Base-by-base conservation (phyloP, 805 yeast species). In the Candida jianshihensis region DNA sequence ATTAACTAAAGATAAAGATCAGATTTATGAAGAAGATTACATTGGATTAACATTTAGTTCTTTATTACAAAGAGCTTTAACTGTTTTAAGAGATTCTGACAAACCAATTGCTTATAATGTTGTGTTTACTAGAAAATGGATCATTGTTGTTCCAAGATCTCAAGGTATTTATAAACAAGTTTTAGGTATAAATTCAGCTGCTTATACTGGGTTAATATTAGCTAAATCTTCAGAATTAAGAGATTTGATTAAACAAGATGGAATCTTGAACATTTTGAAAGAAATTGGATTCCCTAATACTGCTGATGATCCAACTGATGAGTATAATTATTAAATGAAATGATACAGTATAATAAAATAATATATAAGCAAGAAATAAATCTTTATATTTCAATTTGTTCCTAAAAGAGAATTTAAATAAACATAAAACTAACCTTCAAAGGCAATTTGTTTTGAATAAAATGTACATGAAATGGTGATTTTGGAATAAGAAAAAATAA, bases 61-160 rank as follows among this genome's bases (percentile, higher is more conserved):
- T 6, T 65, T 89, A 19, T 63, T 92, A 48, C 84, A 84, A 41
- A 71, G 89, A 43, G 70, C 78, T 0, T 61, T 88, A 48, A 80
- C 89, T 3, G 71, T 77, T 13, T 69, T 77, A 53, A 76, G 77
- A 54, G 81, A 80, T 40, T 54, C 61, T 19, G 51, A 45, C 13
- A 46, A 52, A n/a, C 64, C 65, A 30, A 63, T 78, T 34, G 81
- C 90, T 26, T 90, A 85, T 59, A 90, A 90, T 54, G 76, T 89
- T 25, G 61, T 87, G 30, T 75, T 90, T 71, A 87, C 94, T 33
- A 76, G 77, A 33, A 71, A 76, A 36, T 90, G 92, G 85, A 74
- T 90, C 61, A 74, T 88, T 74, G 57, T 84, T 17, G 80, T 88
- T n/a, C 97, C 98, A 14, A 73, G 97, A 51, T 64, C 81, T 3